These are phyloP conservation scores for Veloboletus limbatus DNA, from an alignment of 1,284 basidiomycete species.

Conservation along the genomic window DNA sequence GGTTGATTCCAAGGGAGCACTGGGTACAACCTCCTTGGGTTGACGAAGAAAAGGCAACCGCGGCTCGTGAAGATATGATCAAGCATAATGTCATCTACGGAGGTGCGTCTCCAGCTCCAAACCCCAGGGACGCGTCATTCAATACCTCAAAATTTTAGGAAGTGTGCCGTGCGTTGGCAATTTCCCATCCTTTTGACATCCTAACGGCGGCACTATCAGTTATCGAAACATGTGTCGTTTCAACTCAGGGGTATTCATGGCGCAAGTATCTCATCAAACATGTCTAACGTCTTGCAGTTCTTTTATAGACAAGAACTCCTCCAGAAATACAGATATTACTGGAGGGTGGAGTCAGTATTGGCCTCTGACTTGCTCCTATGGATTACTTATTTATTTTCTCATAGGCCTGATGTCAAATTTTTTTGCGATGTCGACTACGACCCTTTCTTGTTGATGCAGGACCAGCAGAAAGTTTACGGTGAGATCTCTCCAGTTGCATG, in stretches of 20 bases:
- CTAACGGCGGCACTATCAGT: conserved; percentile 33
- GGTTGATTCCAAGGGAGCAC: conserved; percentile 75
- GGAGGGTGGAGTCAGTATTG: conserved; percentile 67
- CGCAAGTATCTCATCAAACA: background rate
- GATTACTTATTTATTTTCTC: background rate
- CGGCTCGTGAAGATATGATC: conserved; percentile 77
- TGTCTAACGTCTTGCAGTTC: conserved; percentile 50
- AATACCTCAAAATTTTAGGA: conserved; percentile 36
- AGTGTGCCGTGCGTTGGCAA: conserved; percentile 56
- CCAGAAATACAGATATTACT: conserved; percentile 87
- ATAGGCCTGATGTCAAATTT: conserved; percentile 78
- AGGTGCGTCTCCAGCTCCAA: conserved; percentile 40
- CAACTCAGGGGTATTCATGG: conserved; percentile 78
- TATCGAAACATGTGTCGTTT: conserved; percentile 94
- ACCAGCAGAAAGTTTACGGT: conserved; percentile 85
- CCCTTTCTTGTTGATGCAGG: conserved; percentile 89
- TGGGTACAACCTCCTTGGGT: conserved; percentile 89
- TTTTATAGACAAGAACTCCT: conserved; percentile 84
- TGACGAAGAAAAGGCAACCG: conserved; percentile 72
- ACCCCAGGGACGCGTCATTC: background rate
- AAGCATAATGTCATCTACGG: conserved; percentile 85
- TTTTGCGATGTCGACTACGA: conserved; percentile 88
- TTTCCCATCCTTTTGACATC: conserved; percentile 2
- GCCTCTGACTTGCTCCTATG: background rate
- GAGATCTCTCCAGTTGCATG: conserved; percentile 2